Evolutionary conservation across 2,329 filamentous ascomycete species (phyloP).

Genomic region (Diaporthe capsici): DNA sequence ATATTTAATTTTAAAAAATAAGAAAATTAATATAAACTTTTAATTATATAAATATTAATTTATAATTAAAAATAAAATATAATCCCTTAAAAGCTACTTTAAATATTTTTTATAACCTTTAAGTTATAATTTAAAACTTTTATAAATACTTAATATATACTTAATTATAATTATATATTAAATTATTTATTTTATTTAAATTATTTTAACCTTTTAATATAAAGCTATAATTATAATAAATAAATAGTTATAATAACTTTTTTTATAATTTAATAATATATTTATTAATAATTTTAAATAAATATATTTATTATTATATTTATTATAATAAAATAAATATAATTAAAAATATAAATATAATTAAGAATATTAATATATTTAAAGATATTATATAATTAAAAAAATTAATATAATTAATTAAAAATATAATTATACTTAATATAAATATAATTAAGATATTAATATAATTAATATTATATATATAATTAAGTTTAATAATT

Average conservation of each 20-base stretch:
- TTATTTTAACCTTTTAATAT: background rate
- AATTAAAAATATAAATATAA: background rate
- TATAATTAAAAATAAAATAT: background rate
- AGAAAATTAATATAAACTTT: background rate
- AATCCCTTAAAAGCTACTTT: background rate
- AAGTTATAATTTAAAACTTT: background rate
- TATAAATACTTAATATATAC: background rate
- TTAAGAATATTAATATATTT: background rate
- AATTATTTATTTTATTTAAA: background rate
- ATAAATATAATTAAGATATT: too few relatives aligned
- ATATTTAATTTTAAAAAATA: background rate
- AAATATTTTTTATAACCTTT: background rate
- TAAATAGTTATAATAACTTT: background rate
- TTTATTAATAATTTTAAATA: background rate
- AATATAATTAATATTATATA: too few relatives aligned
- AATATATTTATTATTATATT: background rate
- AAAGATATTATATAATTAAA: background rate
- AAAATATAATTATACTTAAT: too few relatives aligned
- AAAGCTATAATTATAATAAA: background rate
- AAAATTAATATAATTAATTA: background rate
- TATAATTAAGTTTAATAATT: too few relatives aligned
- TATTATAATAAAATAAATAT: background rate
- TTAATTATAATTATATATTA: background rate
- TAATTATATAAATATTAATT: background rate
- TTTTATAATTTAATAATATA: background rate